A percentile compares a stretch with the other conserved stretches of the same genome.
Evolutionary conservation across 1,139 yeast genomes (phyloP).

Genomic region (Pichia cactophila): DNA sequence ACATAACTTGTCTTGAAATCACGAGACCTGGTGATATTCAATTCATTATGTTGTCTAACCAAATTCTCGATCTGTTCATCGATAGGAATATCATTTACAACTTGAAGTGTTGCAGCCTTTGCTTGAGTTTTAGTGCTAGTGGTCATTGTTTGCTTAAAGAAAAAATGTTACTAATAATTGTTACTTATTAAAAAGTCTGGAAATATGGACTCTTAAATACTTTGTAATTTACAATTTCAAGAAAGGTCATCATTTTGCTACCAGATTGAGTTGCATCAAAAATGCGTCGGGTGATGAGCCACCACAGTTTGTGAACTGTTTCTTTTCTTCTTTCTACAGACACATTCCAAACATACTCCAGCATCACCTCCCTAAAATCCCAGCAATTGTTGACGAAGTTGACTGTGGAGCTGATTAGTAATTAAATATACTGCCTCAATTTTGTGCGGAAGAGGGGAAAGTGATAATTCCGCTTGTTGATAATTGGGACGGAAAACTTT

Average conservation of each 20-base stretch:
- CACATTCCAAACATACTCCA: neutral
- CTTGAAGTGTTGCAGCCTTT: neutral
- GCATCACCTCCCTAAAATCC: neutral
- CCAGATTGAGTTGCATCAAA: neutral
- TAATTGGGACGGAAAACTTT: too few species aligned
- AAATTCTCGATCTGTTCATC: slow-evolving; percentile 33
- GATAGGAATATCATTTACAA: slow-evolving; percentile 26
- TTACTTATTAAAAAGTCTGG: too few species aligned
- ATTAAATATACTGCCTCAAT: too few species aligned
- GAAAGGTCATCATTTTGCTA: neutral
- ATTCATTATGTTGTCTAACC: slow-evolving; percentile 25
- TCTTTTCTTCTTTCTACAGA: neutral
- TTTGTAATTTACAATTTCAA: too few species aligned
- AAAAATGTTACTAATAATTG: too few species aligned
- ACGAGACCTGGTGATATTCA: slow-evolving; percentile 22
- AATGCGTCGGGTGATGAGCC: neutral
- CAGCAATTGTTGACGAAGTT: too few species aligned
- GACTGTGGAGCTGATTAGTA: too few species aligned
- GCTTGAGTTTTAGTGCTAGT: neutral
- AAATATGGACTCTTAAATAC: too few species aligned
- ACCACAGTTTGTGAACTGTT: neutral
- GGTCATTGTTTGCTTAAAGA: neutral
- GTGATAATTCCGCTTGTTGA: too few species aligned
- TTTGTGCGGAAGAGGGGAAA: too few species aligned
- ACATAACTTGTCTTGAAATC: neutral